Conservation (phyloP, 768 basidiomycete species). For the Mycena rebaudengoi region DNA sequence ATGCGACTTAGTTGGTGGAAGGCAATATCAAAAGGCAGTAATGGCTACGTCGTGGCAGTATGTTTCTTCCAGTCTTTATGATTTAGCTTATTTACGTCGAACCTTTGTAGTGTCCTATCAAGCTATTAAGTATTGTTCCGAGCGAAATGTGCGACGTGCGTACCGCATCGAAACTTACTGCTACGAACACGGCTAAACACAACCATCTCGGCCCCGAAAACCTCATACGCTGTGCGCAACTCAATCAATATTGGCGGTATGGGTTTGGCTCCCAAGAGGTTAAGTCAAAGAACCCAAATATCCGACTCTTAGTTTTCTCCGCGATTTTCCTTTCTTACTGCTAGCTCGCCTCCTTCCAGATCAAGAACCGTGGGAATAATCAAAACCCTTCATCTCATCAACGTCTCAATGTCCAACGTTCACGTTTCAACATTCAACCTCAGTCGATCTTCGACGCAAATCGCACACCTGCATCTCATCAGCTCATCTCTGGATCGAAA, state of each 20-base stretch:
- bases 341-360: no score
- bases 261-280: neutral
- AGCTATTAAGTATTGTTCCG: neutral
- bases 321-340: no score
- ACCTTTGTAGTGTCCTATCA: neutral
- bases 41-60: neutral
- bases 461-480: no score
- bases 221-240: neutral
- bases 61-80: neutral
- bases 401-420: no score
- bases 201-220: neutral
- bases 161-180: neutral
- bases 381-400: no score
- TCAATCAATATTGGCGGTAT: neutral
- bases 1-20: neutral
- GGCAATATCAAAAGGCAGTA: neutral
- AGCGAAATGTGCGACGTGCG: neutral
- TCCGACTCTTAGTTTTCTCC: no score
- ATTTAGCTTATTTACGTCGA: neutral
- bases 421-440: no score
- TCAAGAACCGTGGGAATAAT: no score
- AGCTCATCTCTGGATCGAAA: no score
- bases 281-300: no score
- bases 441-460: no score
- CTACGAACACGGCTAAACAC: neutral